phyloP scores from a whole-genome alignment of 805 yeast species.

The Cyberlindnera petersonii region DNA sequence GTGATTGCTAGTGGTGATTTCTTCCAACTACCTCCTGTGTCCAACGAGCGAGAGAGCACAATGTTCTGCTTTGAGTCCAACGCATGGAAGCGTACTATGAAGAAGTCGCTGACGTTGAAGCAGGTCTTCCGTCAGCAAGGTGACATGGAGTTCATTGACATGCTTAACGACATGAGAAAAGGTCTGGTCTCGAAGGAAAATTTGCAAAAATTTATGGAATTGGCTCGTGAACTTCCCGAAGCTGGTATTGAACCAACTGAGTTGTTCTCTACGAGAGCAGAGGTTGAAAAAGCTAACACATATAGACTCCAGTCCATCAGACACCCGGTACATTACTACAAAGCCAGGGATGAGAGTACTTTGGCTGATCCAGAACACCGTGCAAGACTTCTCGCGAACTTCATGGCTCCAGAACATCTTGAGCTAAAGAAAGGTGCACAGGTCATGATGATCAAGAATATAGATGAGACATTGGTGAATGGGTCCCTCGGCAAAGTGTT shows the following conservation, averaged over 20 bases:
- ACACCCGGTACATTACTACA: slow-evolving; percentile 41
- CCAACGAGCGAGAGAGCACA: slow-evolving; percentile 26
- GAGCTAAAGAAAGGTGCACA: slow-evolving; percentile 68
- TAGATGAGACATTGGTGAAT: slow-evolving; percentile 68
- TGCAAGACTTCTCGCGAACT: slow-evolving; percentile 46
- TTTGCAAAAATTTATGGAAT: slow-evolving; percentile 43
- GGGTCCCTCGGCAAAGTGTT: slow-evolving; percentile 73
- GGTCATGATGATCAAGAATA: slow-evolving; percentile 78
- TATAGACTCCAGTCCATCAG: slow-evolving; percentile 43
- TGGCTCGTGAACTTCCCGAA: slow-evolving; percentile 48
- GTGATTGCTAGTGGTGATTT: slow-evolving; percentile 76
- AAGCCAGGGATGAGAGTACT: slow-evolving; percentile 54
- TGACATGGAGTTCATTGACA: slow-evolving; percentile 61
- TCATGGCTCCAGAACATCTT: slow-evolving; percentile 57
- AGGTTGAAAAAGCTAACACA: slow-evolving; percentile 65
- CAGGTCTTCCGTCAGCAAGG: slow-evolving; percentile 77
- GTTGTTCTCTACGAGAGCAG: slow-evolving; percentile 65
- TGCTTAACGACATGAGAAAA: slow-evolving; percentile 71
- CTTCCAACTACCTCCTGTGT: slow-evolving; percentile 76
- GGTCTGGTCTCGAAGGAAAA: slow-evolving; percentile 54
- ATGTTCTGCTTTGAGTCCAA: slow-evolving; percentile 62
- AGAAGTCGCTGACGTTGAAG: slow-evolving; percentile 52
- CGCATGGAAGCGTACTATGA: slow-evolving; percentile 58
- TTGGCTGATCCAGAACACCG: slow-evolving; percentile 38
- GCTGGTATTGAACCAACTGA: slow-evolving; percentile 72